These are phyloP conservation scores for Colletotrichum liaoningense DNA, from an alignment of 2,329 filamentous ascomycete genomes.

Conservation along the genomic window DNA sequence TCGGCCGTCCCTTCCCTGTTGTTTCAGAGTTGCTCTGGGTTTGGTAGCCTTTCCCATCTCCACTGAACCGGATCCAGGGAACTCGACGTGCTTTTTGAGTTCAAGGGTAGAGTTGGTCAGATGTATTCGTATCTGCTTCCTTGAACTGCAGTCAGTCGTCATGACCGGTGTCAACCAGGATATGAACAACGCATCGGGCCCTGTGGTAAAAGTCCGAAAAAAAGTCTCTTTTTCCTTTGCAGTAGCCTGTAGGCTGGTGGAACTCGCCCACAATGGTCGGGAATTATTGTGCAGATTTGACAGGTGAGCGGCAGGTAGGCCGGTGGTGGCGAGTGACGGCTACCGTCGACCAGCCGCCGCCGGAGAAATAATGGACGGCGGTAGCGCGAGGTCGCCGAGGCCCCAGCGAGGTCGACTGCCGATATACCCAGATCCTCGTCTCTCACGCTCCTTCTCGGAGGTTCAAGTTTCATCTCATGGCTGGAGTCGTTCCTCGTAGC, in stretches of 20 bases:
- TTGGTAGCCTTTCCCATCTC: slow-evolving; percentile 18
- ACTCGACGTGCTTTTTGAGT: slow-evolving; percentile 12
- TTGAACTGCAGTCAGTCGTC: slow-evolving; percentile 5
- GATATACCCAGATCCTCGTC: slow-evolving; percentile 28
- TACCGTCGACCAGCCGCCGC: slow-evolving; percentile 11
- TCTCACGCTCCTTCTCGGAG: slow-evolving; percentile 10
- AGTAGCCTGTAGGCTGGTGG: slow-evolving; percentile 19
- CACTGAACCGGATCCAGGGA: slow-evolving; percentile 19
- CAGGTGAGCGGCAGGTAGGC: slow-evolving; percentile 22
- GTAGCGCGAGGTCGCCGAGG: slow-evolving; percentile 14
- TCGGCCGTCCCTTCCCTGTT: slow-evolving; percentile 32
- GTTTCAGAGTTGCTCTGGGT: slow-evolving; percentile 32
- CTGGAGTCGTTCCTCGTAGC: slow-evolving; percentile 30
- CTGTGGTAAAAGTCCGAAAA: slow-evolving; percentile 5
- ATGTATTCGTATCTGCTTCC: slow-evolving; percentile 1
- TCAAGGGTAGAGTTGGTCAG: not conserved
- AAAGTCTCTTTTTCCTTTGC: slow-evolving; percentile 1
- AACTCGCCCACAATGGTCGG: slow-evolving; percentile 27
- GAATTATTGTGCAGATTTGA: slow-evolving; percentile 31
- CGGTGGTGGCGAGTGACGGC: slow-evolving; percentile 11
- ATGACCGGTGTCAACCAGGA: not conserved
- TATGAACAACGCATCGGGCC: not conserved
- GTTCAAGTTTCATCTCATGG: slow-evolving; percentile 35
- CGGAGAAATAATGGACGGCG: slow-evolving; percentile 13
- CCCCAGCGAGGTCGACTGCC: slow-evolving; percentile 27